Percentiles rank a stretch among this genome's conserved stretches.
phyloP scores from a whole-genome alignment of 345 rosid genomes.

The Erucastrum elatum region DNA sequence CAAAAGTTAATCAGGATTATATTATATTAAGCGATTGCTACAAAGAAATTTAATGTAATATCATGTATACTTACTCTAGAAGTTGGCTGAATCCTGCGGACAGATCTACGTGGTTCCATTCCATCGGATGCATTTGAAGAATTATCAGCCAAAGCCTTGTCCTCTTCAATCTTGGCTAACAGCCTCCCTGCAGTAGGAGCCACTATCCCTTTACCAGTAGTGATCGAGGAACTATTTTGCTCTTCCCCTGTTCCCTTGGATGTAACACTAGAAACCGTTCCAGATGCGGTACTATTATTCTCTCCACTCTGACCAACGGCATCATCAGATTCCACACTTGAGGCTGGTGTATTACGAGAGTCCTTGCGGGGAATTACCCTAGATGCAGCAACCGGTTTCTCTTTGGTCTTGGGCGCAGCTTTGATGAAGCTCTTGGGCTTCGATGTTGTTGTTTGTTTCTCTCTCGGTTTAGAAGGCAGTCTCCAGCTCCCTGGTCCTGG shows the following conservation, averaged over 20 bases:
- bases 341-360: constrained; percentile 31
- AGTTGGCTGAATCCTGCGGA: constrained; percentile 93
- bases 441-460: constrained; percentile 49
- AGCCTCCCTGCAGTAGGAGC: constrained; percentile 47
- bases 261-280: not conserved
- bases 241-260: constrained; percentile 47
- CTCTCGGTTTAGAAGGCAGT: constrained; percentile 41
- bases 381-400: constrained; percentile 48
- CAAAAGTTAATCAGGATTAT: not conserved
- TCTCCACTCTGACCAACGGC: constrained; percentile 43
- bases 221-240: constrained; percentile 46
- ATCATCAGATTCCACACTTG: constrained; percentile 43
- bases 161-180: constrained; percentile 56
- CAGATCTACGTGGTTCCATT: constrained; percentile 88
- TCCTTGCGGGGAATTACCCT: constrained; percentile 53
- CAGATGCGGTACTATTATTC: constrained; percentile 48
- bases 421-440: constrained; percentile 59
- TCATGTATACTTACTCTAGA: constrained; percentile 66
- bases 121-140: constrained; percentile 47
- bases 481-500: constrained; percentile 67
- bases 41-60: not conserved
- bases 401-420: constrained; percentile 62
- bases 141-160: constrained; percentile 42
- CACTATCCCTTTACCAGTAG: constrained; percentile 46
- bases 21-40: constrained; percentile 1